A percentile compares a stretch with the other conserved stretches of the same genome.
Conservation (phyloP, 2,329 filamentous ascomycete species). For the Alternaria dauci region DNA sequence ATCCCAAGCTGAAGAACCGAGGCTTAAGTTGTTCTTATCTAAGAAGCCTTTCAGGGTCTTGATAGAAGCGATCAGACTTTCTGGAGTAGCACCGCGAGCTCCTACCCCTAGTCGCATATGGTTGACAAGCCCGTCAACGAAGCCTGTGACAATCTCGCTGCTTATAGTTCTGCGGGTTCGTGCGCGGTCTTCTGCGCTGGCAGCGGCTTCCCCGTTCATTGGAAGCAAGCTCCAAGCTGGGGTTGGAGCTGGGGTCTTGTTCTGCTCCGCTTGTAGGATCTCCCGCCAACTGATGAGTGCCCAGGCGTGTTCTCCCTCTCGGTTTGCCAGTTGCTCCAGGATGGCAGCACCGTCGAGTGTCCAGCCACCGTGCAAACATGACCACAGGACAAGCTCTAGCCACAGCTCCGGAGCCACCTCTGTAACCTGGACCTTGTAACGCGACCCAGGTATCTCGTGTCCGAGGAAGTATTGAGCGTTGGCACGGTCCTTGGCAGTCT, state of each 20-base stretch:
- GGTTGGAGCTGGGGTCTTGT: constrained; percentile 24
- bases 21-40: constrained; percentile 47
- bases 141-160: constrained; percentile 64
- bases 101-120: constrained; percentile 55
- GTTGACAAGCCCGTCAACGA: constrained; percentile 63
- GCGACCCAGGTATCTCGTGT: constrained; percentile 55
- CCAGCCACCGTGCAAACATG: constrained; percentile 60
- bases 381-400: constrained; percentile 63
- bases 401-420: constrained; percentile 58
- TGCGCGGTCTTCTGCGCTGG: constrained; percentile 35
- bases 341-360: constrained; percentile 54
- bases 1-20: constrained; percentile 56
- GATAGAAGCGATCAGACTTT: constrained; percentile 46
- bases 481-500: constrained; percentile 35
- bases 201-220: constrained; percentile 24
- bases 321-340: constrained; percentile 40
- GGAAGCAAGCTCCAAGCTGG: constrained; percentile 38
- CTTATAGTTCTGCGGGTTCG: constrained; percentile 61
- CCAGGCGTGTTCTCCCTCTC: constrained; percentile 36
- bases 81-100: constrained; percentile 48
- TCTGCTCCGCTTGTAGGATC: constrained; percentile 44
- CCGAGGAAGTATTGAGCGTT: constrained; percentile 53
- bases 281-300: constrained; percentile 55
- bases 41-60: constrained; percentile 51
- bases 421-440: constrained; percentile 52